Evolutionary conservation across 345 rosid genomes (phyloP).

Genomic region (Eucalyptus viminalis): DNA sequence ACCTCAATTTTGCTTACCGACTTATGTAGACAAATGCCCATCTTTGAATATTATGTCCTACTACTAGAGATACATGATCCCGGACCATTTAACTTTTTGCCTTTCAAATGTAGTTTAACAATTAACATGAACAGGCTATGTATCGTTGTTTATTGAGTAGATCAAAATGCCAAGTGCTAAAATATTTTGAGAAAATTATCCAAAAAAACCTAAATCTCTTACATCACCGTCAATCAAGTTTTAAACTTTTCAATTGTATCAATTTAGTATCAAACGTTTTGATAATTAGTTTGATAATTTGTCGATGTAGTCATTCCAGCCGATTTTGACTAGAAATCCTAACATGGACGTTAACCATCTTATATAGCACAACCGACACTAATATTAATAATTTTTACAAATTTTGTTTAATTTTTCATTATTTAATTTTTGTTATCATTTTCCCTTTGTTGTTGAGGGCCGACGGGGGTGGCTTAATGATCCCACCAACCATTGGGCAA

Average conservation of each 20-base stretch:
- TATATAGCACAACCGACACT: rapidly evolving
- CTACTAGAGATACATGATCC: background rate
- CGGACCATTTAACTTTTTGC: background rate
- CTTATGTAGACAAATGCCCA: background rate
- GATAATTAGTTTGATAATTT: background rate
- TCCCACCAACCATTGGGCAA: background rate
- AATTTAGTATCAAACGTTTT: background rate
- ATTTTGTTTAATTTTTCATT: background rate
- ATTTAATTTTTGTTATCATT: background rate
- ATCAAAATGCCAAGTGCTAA: background rate
- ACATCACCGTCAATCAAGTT: background rate
- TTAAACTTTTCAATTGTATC: rapidly evolving
- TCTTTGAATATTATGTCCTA: background rate
- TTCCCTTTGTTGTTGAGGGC: background rate
- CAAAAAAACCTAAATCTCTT: background rate
- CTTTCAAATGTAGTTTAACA: background rate
- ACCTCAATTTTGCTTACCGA: background rate
- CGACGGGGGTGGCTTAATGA: rapidly evolving
- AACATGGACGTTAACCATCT: rapidly evolving
- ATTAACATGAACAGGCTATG: background rate
- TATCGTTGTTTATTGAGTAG: background rate
- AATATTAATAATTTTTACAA: background rate
- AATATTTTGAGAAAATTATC: background rate
- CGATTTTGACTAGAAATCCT: background rate
- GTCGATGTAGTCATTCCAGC: rapidly evolving